Conservation (phyloP, 768 basidiomycete genomes). For the Amyloporia xantha region DNA sequence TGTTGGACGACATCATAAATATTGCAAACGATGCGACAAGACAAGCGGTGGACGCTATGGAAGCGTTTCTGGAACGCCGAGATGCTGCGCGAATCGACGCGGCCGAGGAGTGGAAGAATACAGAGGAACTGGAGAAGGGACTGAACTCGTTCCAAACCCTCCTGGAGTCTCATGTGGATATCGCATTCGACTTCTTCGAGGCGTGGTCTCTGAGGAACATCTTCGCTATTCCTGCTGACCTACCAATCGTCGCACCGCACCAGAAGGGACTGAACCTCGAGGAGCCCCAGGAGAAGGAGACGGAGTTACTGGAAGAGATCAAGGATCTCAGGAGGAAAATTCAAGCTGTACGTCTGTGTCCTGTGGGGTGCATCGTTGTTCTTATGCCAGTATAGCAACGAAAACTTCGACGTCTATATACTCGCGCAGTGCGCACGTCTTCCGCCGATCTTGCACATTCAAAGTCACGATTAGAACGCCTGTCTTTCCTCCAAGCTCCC, state of each 20-base stretch:
- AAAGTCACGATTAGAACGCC: conserved; percentile 33
- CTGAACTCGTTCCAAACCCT: conserved; percentile 84
- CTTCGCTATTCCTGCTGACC: conserved; percentile 64
- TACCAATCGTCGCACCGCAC: conserved; percentile 70
- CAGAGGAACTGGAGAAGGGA: conserved; percentile 71
- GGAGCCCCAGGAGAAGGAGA: conserved; percentile 40
- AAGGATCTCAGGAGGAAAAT: conserved; percentile 60
- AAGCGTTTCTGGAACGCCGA: conserved; percentile 71
- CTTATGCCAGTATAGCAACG: conserved; percentile 44
- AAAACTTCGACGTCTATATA: conserved; percentile 50
- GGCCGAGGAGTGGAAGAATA: conserved; percentile 47
- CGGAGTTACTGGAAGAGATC: conserved; percentile 54
- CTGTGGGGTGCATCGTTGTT: neutral
- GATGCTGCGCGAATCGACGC: conserved; percentile 52
- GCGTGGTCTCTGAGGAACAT: conserved; percentile 86
- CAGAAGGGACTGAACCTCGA: conserved; percentile 68
- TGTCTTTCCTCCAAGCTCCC: conserved; percentile 39
- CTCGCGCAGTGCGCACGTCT: conserved; percentile 45
- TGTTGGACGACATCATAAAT: conserved; percentile 85
- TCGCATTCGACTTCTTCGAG: conserved; percentile 90
- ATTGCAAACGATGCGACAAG: conserved; percentile 74
- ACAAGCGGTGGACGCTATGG: conserved; percentile 73
- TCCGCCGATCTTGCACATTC: conserved; percentile 41
- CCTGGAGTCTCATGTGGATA: conserved; percentile 81
- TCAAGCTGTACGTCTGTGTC: conserved; percentile 50